phyloP scores from a whole-genome alignment of 2,329 filamentous ascomycete genomes.

The Cordyceps pruinosa region DNA sequence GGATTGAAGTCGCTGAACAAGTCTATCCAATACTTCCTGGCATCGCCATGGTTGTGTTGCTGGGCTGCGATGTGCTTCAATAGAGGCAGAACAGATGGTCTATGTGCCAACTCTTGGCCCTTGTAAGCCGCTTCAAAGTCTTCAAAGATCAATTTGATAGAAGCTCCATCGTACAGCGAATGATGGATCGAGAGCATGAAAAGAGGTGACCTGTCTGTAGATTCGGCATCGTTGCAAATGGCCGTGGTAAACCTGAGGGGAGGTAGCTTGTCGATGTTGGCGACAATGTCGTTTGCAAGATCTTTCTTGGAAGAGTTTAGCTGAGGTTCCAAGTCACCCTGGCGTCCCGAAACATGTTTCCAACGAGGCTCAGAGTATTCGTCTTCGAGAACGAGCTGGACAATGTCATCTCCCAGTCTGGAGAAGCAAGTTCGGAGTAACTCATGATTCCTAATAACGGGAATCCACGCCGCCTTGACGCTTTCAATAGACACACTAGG shows the following conservation, averaged over 20 bases:
- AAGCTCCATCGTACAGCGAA: slow-evolving; percentile 29
- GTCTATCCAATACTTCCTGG: not conserved
- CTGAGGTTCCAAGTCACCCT: slow-evolving; percentile 16
- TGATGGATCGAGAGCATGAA: slow-evolving; percentile 29
- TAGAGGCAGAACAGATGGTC: not conserved
- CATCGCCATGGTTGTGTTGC: not conserved
- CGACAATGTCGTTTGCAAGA: not conserved
- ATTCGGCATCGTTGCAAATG: slow-evolving; percentile 7
- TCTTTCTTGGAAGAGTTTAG: not conserved
- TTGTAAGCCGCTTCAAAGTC: slow-evolving; percentile 24
- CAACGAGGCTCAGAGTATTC: not conserved
- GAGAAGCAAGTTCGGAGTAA: slow-evolving; percentile 27
- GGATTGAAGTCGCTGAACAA: not conserved
- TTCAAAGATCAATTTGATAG: slow-evolving; percentile 26
- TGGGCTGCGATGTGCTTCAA: not conserved
- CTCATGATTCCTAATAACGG: slow-evolving; percentile 19
- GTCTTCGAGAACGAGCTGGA: slow-evolving; percentile 24
- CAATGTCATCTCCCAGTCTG: slow-evolving; percentile 23
- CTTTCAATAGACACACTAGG: slow-evolving; percentile 14
- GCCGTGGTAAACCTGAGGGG: not conserved
- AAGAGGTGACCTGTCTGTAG: slow-evolving; percentile 21
- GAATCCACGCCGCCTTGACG: slow-evolving; percentile 22
- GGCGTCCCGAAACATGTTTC: not conserved
- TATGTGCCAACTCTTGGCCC: not conserved
- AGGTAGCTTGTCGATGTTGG: not conserved